Conservation (phyloP, 2,329 filamentous ascomycete genomes). For the Fusarium poae region DNA sequence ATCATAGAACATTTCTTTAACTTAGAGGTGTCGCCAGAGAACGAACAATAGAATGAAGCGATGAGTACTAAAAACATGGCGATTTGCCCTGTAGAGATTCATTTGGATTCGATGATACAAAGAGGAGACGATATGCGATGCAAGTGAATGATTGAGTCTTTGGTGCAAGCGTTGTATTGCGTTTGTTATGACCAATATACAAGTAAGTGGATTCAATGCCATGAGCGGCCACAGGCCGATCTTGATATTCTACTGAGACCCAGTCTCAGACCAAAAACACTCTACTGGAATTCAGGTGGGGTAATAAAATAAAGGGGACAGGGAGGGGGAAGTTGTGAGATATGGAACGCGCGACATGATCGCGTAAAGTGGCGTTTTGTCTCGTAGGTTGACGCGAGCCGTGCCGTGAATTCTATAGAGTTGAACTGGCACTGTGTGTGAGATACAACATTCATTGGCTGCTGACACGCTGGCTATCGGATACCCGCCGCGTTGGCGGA, state of each 20-base stretch:
- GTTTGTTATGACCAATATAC: conserved; percentile 19
- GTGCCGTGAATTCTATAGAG: conserved; percentile 7
- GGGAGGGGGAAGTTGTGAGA: conserved; percentile 11
- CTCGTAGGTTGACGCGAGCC: conserved; percentile 30
- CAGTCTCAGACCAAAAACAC: conserved; percentile 24
- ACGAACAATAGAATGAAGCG: conserved; percentile 43
- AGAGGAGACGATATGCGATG: background rate
- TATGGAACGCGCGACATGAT: conserved; percentile 36
- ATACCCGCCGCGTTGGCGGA: conserved; percentile 10
- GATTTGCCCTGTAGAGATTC: background rate
- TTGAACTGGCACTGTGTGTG: conserved; percentile 7
- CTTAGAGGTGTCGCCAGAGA: conserved; percentile 39
- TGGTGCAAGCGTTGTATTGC: background rate
- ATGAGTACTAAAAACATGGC: conserved; percentile 26
- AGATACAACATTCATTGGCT: conserved; percentile 13
- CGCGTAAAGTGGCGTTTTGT: conserved; percentile 45
- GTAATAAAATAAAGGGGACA: conserved; percentile 26
- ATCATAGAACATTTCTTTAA: conserved; percentile 43
- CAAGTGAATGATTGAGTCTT: background rate
- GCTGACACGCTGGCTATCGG: conserved; percentile 28
- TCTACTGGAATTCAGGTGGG: conserved; percentile 38
- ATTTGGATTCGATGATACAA: background rate
- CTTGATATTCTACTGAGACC: conserved; percentile 34
- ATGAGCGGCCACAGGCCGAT: conserved; percentile 24
- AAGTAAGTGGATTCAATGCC: conserved; percentile 4